These are phyloP conservation scores for Poa pratensis DNA, from an alignment of 176 grass and related monocot genomes.

Conservation along the genomic window DNA sequence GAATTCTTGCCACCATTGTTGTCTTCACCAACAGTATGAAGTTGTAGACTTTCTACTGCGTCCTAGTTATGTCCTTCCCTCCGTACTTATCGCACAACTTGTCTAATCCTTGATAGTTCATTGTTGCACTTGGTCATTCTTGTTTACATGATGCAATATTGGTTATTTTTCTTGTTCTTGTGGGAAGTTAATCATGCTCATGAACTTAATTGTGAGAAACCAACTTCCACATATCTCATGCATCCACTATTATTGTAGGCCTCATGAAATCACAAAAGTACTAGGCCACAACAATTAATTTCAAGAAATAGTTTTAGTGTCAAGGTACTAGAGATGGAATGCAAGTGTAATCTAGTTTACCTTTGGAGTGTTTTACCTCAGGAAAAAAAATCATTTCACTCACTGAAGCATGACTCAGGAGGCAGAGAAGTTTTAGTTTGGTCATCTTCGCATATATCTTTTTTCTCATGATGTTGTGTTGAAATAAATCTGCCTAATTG, in stretches of 20 bases:
- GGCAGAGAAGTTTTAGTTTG: not conserved
- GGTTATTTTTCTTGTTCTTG: not conserved
- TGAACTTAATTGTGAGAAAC: not conserved
- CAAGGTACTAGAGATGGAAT: not conserved
- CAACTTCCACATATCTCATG: not conserved
- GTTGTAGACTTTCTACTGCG: not conserved
- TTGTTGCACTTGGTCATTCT: not conserved
- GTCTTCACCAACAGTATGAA: not conserved
- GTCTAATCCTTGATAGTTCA: not conserved
- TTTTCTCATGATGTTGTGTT: not conserved
- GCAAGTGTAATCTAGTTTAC: not conserved
- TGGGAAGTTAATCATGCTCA: not conserved
- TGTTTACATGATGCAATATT: slow-evolving; percentile 2
- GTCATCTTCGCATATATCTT: not conserved
- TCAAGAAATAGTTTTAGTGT: not conserved
- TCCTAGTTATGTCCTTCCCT: not conserved
- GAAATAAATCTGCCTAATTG: not conserved
- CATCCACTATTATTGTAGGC: not conserved
- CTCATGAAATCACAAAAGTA: not conserved
- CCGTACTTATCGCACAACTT: not conserved
- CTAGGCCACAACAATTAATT: not conserved
- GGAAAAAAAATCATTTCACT: not conserved
- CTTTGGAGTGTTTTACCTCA: not conserved
- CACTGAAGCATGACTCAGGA: not conserved
- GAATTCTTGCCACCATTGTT: not conserved